Evolutionary conservation across 2,329 filamentous ascomycete species (phyloP), one percentile per base, ranked within the genome.

Genomic region (Iodosphaeria phyllophila): DNA sequence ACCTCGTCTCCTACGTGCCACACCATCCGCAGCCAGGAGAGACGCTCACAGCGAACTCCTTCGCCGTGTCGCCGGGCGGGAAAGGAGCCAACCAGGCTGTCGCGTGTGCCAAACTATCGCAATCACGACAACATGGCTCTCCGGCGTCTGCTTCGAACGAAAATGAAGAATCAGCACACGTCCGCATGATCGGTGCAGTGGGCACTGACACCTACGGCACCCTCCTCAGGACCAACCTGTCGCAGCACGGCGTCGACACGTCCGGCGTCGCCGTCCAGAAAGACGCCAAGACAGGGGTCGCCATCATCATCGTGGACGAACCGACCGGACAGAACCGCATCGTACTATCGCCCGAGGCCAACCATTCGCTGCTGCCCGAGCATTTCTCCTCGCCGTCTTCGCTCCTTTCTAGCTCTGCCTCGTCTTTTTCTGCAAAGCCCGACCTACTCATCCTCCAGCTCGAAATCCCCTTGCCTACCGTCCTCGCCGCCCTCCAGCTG

Each of bases 71-170:
- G 21, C 74, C 77, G 16, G 89, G 86, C 39, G 86, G 89, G 29
- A 98, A 98, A 54, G 86, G 86, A 34, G 83, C 84, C 31, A 95
- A 95, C 56, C 86, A 95, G 56, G 84, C 83, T 30, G 78, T 92
- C 28, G 82, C 83, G 13, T 83, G 76, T 51, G 78, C 74, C 25
- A 78, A 86, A 33, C 66, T 91, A 25, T 89, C 79, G 1, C 65
- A 75, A 23, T 42, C 59, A 15, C 56, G 54, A 17, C n/a, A n/a
- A n/a, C n/a, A n/a, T n/a, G n/a, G n/a, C n/a, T n/a, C n/a, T n/a
- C 35, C 47, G 26, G 30, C 41, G 23, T 39, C 50, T 4, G 32
- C 40, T 11, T 42, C 22, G 21, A n/a, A 47, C 18, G 35, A 43
- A 19, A 14, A 29, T 3, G 15, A 30, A 5, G 43, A 41, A 6